Base-by-base conservation (phyloP, 768 basidiomycete species). In the Chiua virens region DNA sequence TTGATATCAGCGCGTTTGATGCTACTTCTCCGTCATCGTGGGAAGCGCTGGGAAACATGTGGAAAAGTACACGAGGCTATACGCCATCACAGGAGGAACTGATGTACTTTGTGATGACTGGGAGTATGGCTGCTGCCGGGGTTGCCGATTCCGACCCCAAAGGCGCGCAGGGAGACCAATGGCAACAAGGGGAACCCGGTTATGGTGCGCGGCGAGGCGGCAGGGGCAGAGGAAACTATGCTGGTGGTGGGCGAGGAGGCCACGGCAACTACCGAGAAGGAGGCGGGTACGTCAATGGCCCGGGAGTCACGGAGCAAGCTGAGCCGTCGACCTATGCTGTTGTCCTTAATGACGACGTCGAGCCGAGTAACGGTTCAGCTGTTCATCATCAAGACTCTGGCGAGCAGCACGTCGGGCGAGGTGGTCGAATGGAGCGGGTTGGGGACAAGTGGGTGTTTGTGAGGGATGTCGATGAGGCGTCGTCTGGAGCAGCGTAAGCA, bases 41-140 rank as follows among this genome's bases (percentile, higher is more conserved):
- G 92, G 83, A 86, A 73, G 78, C 80, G 50, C 79, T 94, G 52
- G 87, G 86, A 66, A 82, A 81, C 64, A 83, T 89, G 75, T 92
- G 87, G 88, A 71, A 77, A 64, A 74, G 76, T 49, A 85, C 87
- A 46, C 71, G 87, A 67, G 86, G 88, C 37, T 77, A 79, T 60
- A 43, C 74, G 57, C 90, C 90, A 25, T 78, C 86, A 50, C 83
- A 85, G 60, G 85, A 89, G 60, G 79, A 91, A 61, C 78, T 92
- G 58, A 83, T 89, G 83, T 78, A 83, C 67, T 87, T 85, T 64
- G 76, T 88, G 55, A 76, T 87, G 75, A 51, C 76, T 20, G 60
- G 66, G 36, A 62, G 47, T 45, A 60, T 66, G 60, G 57, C 50
- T 35, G 50, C 38, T 39, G 36, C 60, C 38, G 58, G 62, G 30